Evolutionary conservation across 495 filamentous ascomycete species (phyloP), one percentile per base, ranked within the genome.

Genomic region (Neurospora sp.): DNA sequence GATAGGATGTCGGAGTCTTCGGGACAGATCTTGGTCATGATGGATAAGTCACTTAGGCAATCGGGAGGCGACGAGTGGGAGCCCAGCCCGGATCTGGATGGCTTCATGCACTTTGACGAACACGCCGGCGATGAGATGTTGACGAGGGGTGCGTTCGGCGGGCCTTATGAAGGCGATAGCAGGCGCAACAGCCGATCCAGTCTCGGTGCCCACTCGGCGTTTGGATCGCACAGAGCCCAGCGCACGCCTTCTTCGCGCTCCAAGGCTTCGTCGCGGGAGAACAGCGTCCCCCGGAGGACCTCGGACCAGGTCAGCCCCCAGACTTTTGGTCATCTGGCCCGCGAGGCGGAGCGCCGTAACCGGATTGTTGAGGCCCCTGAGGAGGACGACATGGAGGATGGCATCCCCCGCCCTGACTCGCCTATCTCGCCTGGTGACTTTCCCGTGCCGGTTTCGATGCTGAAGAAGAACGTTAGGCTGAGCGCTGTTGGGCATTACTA

Each of bases 401-500:
- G 75, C 22, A 68, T 81, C 16, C 80, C 80, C 14, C 73, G 79
- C 11, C 81, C 80, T 1, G 82, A 82, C 69, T 83, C 80, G 46
- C 81, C 83, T 9, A 75, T 82, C 18, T 81, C 82, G 3, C 77
- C 80, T 6, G 71, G 71, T 6, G 77, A 77, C 31, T 79, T 81
- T 35, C 72, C 79, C 38, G 71, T 73, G 73, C 76, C 70, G 69
- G 77, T 74, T 74, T 77, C 76, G 76, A 84, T 79, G 72, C 78
- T 74, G 72, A 80, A 82, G 72, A 83, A 83, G 76, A 85, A 83
- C 27, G 82, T 82, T 38, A 80, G 84, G 53, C 72, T 86, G 61
- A 86, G 84, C 69, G 84, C 84, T 4, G 83, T 86, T 31, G 84
- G 84, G 16, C 78, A 72, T 37, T 77, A 74, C 53, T 27, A 27